These are phyloP conservation scores for Paulownia fortunei DNA, from an alignment of 257 asterid genomes.

Conservation along the genomic window DNA sequence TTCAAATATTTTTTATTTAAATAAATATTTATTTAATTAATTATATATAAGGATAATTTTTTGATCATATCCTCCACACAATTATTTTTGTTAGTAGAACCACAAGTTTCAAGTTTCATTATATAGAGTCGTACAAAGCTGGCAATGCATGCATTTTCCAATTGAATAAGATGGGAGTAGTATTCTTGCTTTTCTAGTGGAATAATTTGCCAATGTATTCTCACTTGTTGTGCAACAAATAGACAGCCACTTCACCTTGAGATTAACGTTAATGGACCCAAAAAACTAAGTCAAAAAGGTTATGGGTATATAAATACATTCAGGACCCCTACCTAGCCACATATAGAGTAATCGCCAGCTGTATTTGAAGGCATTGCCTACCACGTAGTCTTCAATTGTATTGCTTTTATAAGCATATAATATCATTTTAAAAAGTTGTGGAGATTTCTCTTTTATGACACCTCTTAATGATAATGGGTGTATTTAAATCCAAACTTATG, in stretches of 20 bases:
- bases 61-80: no score
- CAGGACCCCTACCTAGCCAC: conserved; percentile 14
- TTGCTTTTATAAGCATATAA: conserved; percentile 5
- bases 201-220: not conserved
- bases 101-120: no score
- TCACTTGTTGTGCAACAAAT: conserved; percentile 9
- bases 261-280: not conserved
- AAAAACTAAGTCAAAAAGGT: conserved; percentile 14
- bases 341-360: conserved; percentile 26
- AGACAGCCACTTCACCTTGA: conserved; percentile 15
- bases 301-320: not conserved
- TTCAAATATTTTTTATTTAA: no score
- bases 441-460: conserved; percentile 6
- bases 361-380: not conserved
- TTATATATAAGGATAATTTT: not conserved
- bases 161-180: not conserved
- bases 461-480: no score
- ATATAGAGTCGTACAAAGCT: not conserved
- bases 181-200: not conserved
- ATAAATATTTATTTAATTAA: not conserved
- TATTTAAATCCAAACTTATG: no score
- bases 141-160: conserved; percentile 16
- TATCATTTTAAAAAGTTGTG: conserved; percentile 32
- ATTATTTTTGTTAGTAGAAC: not conserved
- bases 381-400: conserved; percentile 26